These are phyloP conservation scores for Penicillium sp. DNA, from an alignment of 2,329 filamentous ascomycete species.

Conservation along the genomic window DNA sequence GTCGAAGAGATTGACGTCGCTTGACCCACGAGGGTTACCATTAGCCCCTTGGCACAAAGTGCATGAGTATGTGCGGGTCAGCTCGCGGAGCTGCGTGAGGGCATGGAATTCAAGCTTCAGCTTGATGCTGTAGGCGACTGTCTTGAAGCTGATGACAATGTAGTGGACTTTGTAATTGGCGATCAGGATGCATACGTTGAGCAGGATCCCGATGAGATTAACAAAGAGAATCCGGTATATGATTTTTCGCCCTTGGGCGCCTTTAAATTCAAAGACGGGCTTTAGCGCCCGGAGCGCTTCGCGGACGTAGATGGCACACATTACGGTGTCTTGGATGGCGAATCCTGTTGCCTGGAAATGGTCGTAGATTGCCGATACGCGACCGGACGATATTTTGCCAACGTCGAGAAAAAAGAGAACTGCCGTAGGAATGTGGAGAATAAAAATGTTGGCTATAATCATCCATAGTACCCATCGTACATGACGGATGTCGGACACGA, in stretches of 20 bases:
- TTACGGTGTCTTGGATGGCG: slow-evolving; percentile 51
- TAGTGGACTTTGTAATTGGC: slow-evolving; percentile 35
- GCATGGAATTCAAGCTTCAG: slow-evolving; percentile 46
- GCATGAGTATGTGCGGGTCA: slow-evolving; percentile 20
- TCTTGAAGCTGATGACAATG: slow-evolving; percentile 38
- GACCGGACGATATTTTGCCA: slow-evolving; percentile 7
- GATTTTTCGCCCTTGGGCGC: slow-evolving; percentile 35
- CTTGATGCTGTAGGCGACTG: slow-evolving; percentile 43
- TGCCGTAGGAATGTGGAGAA: slow-evolving; percentile 3
- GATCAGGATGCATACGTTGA: slow-evolving; percentile 36
- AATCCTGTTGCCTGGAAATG: slow-evolving; percentile 51
- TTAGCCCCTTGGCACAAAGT: slow-evolving; percentile 3
- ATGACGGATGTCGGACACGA: slow-evolving; percentile 32
- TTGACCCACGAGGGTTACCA: slow-evolving; percentile 1
- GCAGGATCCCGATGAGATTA: slow-evolving; percentile 41
- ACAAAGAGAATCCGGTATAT: slow-evolving; percentile 46
- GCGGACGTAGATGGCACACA: slow-evolving; percentile 51
- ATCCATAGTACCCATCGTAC: slow-evolving; percentile 39
- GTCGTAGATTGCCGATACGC: slow-evolving; percentile 38
- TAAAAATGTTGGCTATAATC: slow-evolving; percentile 36
- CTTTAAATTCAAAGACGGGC: slow-evolving; percentile 43
- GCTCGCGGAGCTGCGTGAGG: slow-evolving; percentile 37
- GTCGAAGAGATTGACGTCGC: slow-evolving; percentile 17
- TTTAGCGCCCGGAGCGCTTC: slow-evolving; percentile 42
- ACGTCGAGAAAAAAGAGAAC: slow-evolving; percentile 11